Base-by-base conservation (phyloP, 768 basidiomycete genomes). In the Lactarius trivialis region DNA sequence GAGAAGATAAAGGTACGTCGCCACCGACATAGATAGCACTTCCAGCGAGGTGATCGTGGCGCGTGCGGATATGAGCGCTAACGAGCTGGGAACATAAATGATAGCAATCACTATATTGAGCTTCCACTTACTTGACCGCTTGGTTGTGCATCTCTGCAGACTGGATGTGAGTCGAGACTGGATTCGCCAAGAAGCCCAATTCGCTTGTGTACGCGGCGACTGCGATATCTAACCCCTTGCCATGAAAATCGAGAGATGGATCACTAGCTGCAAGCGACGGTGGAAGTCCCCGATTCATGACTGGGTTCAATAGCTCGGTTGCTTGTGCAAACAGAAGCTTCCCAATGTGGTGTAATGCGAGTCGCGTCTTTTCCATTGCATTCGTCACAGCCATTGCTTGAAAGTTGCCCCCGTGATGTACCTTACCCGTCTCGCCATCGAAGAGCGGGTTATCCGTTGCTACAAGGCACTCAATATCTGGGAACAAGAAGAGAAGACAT, bases 81-180 rank as follows among this genome's bases (percentile, higher is more conserved):
- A 78, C 8, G 91, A 93, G 73, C 89, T 91, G 69, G 12, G 24
- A 48, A 58, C 58, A 37, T 62, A 54, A 66, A 21, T 14, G n/a
- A 32, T 28, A 24, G 30, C 5, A 45, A 19, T 32, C 32, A 30
- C 57, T 24, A 9, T 14, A 45, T 33, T 48, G 3, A 12, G 12
- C 28, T 36, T 55, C 17, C 19, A 76, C 88, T 65, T 67, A 91
- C 89, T 94, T 94, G 73, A 94, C 82, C 43, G 92, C 88, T 73
- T 94, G 92, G 68, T 94, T 94, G 71, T 92, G 89, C 88, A 93
- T 91, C 75, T 94, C 91, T 1, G 91, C 91, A 4, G 86, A 88
- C 69, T 93, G 90, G 55, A 91, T 84, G 67, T 89, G 86, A 0
- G 89, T 90, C 5, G 87, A 88, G 11, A 93, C 91, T 0, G 93